Percentiles rank a stretch among this genome's conserved stretches.
phyloP scores from a whole-genome alignment of 306 rosid genomes.

The Hippophae tibetana region DNA sequence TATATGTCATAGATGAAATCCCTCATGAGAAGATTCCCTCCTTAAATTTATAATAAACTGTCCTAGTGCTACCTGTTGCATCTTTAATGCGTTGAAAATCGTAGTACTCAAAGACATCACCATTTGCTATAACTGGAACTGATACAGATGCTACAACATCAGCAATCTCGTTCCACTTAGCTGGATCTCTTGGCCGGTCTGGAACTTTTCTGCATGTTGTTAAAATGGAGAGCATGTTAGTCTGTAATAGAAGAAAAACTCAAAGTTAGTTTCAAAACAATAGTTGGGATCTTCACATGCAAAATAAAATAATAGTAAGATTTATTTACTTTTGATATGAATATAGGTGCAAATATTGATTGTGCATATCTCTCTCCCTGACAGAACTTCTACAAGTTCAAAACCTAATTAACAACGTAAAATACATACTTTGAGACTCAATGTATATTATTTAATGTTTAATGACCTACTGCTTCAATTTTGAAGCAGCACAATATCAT shows the following conservation, averaged over 20 bases:
- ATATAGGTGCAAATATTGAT: too few species aligned
- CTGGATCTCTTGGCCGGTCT: slow-evolving; percentile 94
- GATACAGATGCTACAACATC: slow-evolving; percentile 77
- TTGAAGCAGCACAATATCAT: too few species aligned
- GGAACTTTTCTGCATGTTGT: slow-evolving; percentile 53
- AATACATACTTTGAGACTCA: too few species aligned
- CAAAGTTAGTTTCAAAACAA: background rate
- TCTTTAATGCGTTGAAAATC: slow-evolving; percentile 59
- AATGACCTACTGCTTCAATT: too few species aligned
- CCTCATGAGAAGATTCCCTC: background rate
- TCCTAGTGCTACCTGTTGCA: slow-evolving; percentile 56
- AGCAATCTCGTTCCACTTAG: slow-evolving; percentile 85
- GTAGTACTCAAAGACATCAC: slow-evolving; percentile 63
- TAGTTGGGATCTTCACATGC: background rate
- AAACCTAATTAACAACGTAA: too few species aligned
- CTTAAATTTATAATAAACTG: slow-evolving; percentile 13
- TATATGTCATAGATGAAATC: too few species aligned
- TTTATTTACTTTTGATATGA: background rate
- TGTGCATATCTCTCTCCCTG: too few species aligned
- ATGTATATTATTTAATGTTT: too few species aligned
- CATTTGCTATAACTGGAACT: slow-evolving; percentile 87
- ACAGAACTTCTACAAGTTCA: too few species aligned
- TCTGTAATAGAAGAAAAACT: slow-evolving; percentile 11
- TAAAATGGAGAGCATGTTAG: slow-evolving; percentile 18
- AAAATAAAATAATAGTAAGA: background rate